A percentile compares a stretch with the other conserved stretches of the same genome.
phyloP scores from a whole-genome alignment of 257 asterid genomes.

The Solanum dulcamara region DNA sequence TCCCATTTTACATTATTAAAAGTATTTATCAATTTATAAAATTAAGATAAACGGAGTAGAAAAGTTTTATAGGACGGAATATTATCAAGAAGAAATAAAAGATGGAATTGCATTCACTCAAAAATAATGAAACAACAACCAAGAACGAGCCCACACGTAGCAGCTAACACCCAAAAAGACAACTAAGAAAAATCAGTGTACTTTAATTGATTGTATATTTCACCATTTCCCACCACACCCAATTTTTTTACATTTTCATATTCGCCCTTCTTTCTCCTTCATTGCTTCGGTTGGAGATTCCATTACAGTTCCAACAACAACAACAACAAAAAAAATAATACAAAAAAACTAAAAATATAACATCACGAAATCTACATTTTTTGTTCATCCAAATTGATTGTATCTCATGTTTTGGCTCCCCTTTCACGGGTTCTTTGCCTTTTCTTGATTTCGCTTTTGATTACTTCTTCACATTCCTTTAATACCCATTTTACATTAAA shows the following conservation, averaged over 20 bases:
- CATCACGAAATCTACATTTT: not conserved
- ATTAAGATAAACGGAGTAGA: too few relatives aligned
- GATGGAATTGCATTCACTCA: not conserved
- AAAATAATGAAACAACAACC: not conserved
- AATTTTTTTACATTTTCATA: not conserved
- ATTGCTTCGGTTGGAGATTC: slow-evolving; percentile 1
- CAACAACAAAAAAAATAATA: not conserved
- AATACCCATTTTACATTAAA: not conserved
- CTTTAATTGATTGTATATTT: not conserved
- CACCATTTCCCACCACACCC: not conserved
- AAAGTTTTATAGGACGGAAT: too few relatives aligned
- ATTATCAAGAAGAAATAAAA: not conserved
- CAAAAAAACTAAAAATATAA: not conserved
- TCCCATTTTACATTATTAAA: not conserved
- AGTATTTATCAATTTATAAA: too few relatives aligned
- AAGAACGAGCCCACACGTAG: not conserved
- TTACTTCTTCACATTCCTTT: not conserved
- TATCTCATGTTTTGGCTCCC: not conserved
- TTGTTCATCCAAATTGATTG: not conserved
- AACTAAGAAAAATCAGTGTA: not conserved
- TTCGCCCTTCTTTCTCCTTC: not conserved
- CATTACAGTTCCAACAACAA: not conserved
- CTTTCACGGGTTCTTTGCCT: not conserved
- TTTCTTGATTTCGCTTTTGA: not conserved
- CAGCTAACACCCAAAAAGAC: not conserved